Percentiles rank a stretch among this genome's conserved stretches.
These are phyloP conservation scores for Vitis hybrid DNA, from an alignment of 177 flowering plant species.

Conservation along the genomic window DNA sequence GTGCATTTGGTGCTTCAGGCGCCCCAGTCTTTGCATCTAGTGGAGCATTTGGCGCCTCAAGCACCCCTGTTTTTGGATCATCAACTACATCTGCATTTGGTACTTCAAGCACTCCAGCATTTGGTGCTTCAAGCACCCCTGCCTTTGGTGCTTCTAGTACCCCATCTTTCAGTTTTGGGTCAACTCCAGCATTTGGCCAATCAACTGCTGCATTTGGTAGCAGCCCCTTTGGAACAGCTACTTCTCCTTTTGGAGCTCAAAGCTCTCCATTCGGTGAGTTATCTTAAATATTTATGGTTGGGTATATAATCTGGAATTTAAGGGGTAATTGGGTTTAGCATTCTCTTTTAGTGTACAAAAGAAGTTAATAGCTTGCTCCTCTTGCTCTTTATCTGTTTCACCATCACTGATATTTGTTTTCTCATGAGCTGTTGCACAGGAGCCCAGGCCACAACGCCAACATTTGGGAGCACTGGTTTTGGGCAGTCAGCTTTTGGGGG, in stretches of 20 bases:
- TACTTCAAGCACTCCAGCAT: slow-evolving; percentile 37
- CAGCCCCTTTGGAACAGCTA: slow-evolving; percentile 48
- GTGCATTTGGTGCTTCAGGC: slow-evolving; percentile 29
- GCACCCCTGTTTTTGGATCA: slow-evolving; percentile 39
- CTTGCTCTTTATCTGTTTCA: background rate
- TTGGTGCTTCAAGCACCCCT: slow-evolving; percentile 43
- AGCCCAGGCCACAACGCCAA: slow-evolving; percentile 52
- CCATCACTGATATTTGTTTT: background rate
- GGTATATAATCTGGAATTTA: background rate
- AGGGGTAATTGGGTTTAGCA: too few species aligned
- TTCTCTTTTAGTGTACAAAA: too few species aligned
- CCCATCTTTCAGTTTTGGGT: slow-evolving; percentile 44
- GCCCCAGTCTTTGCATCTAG: slow-evolving; percentile 17
- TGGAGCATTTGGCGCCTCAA: slow-evolving; percentile 16
- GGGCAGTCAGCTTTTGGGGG: slow-evolving; percentile 68
- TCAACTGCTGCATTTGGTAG: slow-evolving; percentile 54
- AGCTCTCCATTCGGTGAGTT: slow-evolving; percentile 64
- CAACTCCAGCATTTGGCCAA: slow-evolving; percentile 65
- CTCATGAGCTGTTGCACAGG: slow-evolving; percentile 42
- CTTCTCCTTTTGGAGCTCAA: slow-evolving; percentile 65
- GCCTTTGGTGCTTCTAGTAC: slow-evolving; percentile 47
- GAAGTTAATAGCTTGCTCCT: too few species aligned
- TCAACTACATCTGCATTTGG: slow-evolving; percentile 34
- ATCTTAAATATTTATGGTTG: background rate
- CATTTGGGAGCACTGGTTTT: slow-evolving; percentile 57